Evolutionary conservation across 1,284 basidiomycete genomes (phyloP).

Genomic region (Taiwanofungus camphoratus): DNA sequence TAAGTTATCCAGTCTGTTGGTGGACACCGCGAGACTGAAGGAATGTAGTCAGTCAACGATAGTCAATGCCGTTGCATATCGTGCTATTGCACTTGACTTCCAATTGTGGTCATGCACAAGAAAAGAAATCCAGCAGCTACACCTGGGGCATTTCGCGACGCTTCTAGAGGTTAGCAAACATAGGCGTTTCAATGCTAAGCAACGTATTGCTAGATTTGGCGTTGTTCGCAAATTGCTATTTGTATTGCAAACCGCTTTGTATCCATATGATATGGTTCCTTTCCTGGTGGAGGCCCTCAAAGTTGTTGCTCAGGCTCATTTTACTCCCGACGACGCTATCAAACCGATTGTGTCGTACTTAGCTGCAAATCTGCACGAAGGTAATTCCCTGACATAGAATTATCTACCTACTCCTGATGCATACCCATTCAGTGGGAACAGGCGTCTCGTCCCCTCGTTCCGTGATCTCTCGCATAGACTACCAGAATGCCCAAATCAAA

Average conservation of each 20-base stretch:
- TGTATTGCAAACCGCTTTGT: slow-evolving; percentile 75
- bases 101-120: slow-evolving; percentile 81
- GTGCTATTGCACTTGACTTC: slow-evolving; percentile 82
- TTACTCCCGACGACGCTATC: slow-evolving; percentile 67
- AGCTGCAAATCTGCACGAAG: slow-evolving; percentile 75
- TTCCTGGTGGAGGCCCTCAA: slow-evolving; percentile 57
- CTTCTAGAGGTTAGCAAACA: slow-evolving; percentile 71
- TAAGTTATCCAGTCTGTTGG: slow-evolving; percentile 31
- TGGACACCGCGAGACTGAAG: too few species aligned
- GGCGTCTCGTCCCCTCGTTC: slow-evolving; percentile 48
- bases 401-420: not conserved
- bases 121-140: slow-evolving; percentile 65
- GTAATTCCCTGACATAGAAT: slow-evolving; percentile 32
- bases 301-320: slow-evolving; percentile 52
- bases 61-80: slow-evolving; percentile 79
- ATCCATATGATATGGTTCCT: slow-evolving; percentile 47
- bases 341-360: slow-evolving; percentile 85
- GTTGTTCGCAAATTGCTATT: slow-evolving; percentile 78
- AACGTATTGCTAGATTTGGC: slow-evolving; percentile 64
- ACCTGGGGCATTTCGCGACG: slow-evolving; percentile 77
- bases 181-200: slow-evolving; percentile 67
- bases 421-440: slow-evolving; percentile 19
- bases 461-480: slow-evolving; percentile 47
- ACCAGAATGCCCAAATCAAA: slow-evolving; percentile 42
- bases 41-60: slow-evolving; percentile 70